Evolutionary conservation across 139 green algal species (phyloP).

Genomic region (Chlamydomonas sphaeroides): DNA sequence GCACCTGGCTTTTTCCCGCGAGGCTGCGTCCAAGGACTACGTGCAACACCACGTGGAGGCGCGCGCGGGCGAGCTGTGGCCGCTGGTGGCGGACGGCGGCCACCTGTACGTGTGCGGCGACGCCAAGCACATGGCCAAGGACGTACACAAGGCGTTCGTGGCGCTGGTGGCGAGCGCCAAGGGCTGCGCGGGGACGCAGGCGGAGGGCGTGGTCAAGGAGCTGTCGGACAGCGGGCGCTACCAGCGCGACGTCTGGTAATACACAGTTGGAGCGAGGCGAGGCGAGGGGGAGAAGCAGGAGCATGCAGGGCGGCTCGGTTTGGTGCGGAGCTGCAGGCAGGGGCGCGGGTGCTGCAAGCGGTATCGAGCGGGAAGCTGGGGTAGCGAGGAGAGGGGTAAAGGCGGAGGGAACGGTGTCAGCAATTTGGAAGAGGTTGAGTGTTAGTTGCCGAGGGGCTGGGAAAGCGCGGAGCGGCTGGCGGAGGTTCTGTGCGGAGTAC

Average conservation of each 20-base stretch:
- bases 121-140: conserved; percentile 95
- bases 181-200: conserved; percentile 60
- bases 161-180: conserved; percentile 58
- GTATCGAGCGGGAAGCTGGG: too few species aligned
- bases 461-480: too few species aligned
- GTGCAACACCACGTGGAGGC: conserved; percentile 88
- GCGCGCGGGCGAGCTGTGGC: conserved; percentile 50
- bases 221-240: conserved; percentile 81
- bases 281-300: too few species aligned
- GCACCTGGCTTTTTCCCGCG: conserved; percentile 77
- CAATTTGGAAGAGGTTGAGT: too few species aligned
- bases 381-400: too few species aligned
- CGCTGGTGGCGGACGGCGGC: conserved; percentile 50
- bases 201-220: conserved; percentile 81
- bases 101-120: conserved; percentile 97
- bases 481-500: too few species aligned
- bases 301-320: too few species aligned
- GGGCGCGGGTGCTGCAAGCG: too few species aligned
- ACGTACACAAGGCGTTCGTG: conserved; percentile 89
- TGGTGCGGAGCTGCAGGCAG: too few species aligned
- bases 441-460: too few species aligned
- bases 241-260: conserved; percentile 93
- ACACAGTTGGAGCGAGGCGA: background rate
- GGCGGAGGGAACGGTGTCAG: too few species aligned
- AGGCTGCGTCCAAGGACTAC: conserved; percentile 77